Conservation (phyloP, 345 rosid genomes). For the Bretschneidera sinensis region DNA sequence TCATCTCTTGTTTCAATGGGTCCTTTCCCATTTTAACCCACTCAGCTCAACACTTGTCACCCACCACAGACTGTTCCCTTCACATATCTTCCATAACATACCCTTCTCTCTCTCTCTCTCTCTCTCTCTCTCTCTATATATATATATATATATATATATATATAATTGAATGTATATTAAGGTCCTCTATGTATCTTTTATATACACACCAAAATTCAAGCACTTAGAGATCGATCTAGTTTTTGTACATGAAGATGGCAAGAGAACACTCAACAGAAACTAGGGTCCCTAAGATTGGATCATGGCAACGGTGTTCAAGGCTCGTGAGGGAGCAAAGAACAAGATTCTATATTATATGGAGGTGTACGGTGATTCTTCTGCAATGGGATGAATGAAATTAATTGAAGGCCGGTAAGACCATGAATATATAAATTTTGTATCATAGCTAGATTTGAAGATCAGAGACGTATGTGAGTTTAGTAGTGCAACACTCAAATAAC, state of each 20-base stretch:
- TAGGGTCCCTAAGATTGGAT: conserved; percentile 28
- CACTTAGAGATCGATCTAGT: conserved; percentile 6
- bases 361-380: conserved; percentile 65
- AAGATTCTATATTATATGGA: conserved; percentile 66
- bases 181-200: conserved; percentile 21
- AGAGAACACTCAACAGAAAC: background rate
- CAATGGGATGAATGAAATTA: conserved; percentile 32
- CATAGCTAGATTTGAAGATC: no score
- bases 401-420: background rate
- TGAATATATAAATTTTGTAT: no score
- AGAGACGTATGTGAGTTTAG: no score
- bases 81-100: background rate
- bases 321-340: conserved; percentile 56
- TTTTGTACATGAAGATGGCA: conserved; percentile 21
- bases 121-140: background rate
- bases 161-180: conserved; percentile 19
- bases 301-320: conserved; percentile 51
- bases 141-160: no score
- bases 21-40: conserved; percentile 20
- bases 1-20: conserved; percentile 26
- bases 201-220: conserved; percentile 15
- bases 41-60: conserved; percentile 7
- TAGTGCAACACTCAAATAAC: no score
- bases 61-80: background rate
- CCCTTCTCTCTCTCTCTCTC: background rate